Percentiles rank a stretch among this genome's conserved stretches.
phyloP scores from a whole-genome alignment of 73 alveolate species.

The Breviolum minutum region DNA sequence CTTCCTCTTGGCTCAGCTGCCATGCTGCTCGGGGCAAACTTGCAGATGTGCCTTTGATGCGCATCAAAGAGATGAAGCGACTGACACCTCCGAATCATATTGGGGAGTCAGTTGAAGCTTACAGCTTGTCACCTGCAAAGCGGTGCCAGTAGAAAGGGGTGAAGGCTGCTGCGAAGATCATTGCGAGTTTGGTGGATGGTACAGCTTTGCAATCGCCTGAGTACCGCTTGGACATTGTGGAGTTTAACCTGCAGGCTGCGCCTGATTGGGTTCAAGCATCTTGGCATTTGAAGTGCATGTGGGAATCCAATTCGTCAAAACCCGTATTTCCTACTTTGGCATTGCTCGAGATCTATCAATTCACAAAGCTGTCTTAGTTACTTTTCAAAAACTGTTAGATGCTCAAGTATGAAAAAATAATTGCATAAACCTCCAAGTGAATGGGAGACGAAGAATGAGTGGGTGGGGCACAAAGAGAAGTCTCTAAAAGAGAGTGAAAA shows the following conservation, averaged over 20 bases:
- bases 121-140: constrained; percentile 26
- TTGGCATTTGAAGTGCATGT: neutral
- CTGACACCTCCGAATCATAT: constrained; percentile 12
- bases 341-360: neutral
- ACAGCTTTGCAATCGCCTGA: neutral
- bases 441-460: too few relatives aligned
- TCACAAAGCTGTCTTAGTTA: neutral
- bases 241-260: neutral
- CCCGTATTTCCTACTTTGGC: constrained; percentile 13
- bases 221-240: constrained; percentile 1
- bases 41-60: neutral
- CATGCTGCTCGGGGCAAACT: constrained; percentile 3
- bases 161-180: neutral
- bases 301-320: neutral
- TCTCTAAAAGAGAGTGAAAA: too few relatives aligned
- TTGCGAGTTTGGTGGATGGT: neutral
- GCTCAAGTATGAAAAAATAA: too few relatives aligned
- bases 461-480: too few relatives aligned
- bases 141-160: constrained; percentile 14
- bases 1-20: neutral
- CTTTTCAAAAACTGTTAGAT: too few relatives aligned
- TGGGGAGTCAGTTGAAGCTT: neutral
- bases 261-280: constrained; percentile 11
- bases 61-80: constrained; percentile 18
- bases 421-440: too few relatives aligned